Evolutionary conservation across 1,284 basidiomycete genomes (phyloP).

Genomic region (Cutaneotrichosporon daszewskae): DNA sequence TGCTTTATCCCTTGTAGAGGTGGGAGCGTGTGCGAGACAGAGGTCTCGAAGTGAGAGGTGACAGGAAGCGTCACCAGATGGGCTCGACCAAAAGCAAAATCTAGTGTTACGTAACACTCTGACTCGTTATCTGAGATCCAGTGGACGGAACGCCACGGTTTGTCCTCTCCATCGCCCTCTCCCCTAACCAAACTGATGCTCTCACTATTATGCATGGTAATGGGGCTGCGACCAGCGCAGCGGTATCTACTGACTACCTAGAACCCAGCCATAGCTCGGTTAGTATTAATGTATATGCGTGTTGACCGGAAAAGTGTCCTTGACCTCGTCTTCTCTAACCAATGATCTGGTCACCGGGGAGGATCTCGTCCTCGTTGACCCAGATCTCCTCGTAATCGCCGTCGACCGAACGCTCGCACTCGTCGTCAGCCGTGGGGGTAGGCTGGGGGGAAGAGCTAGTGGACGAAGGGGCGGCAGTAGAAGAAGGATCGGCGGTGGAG

Average conservation of each 20-base stretch:
- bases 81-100: too few relatives aligned
- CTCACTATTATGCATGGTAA: too few relatives aligned
- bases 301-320: neutral
- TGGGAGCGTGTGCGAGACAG: constrained; percentile 3
- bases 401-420: constrained; percentile 16
- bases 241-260: constrained; percentile 3
- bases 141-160: too few relatives aligned
- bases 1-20: too few relatives aligned
- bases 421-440: neutral
- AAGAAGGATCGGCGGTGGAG: neutral
- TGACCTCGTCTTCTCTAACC: neutral
- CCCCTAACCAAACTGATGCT: too few relatives aligned
- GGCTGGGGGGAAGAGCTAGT: neutral
- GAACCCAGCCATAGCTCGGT: neutral
- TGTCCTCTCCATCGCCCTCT: too few relatives aligned
- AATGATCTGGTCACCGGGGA: constrained; percentile 22
- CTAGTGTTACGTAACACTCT: too few relatives aligned
- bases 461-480: neutral
- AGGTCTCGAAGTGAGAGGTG: constrained; percentile 1
- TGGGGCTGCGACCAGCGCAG: constrained; percentile 8
- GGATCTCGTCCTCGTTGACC: constrained; percentile 30
- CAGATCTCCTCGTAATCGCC: constrained; percentile 33
- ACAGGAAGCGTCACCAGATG: too few relatives aligned
- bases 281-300: neutral
- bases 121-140: too few relatives aligned